Evolutionary conservation across 129 eudicot genomes (phyloP), one percentile per base, ranked within the genome.

Genomic region (Sambucus nigra): DNA sequence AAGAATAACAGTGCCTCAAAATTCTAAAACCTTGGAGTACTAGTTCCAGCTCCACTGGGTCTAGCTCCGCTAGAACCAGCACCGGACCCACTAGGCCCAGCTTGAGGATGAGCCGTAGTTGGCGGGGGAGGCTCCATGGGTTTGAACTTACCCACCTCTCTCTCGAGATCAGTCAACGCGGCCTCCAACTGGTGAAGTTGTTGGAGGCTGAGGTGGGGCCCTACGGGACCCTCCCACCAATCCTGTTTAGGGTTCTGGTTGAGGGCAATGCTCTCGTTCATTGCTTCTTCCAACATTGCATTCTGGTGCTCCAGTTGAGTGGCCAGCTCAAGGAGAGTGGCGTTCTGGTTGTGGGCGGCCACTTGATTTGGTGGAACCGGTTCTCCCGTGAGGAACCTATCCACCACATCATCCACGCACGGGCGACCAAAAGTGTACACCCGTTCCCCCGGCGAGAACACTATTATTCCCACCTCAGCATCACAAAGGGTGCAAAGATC

Each of bases 391-490:
- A 72, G 22, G 62, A 54, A 79, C 0, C 88, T 66, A 21, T 82
- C 63, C 0, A 69, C 70, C 1, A 76, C 42, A 2, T 57, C 19
- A 14, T 77, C 76, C 0, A 77, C 91, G 14, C 64, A 64, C 3
- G 94, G 91, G 48, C 77, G 86, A 4, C 94, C 94, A 23, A 80
- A 88, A 12, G 91, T 77, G 55, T 68, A 78, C 10, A 68, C 78
- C 42, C 80, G 80, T 33, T 69, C 51, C 0, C 77, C 83, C 0
- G 88, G 88, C 2, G 88, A 80, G 57, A 80, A 76, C 25, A 80
- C 88, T 5, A 80, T 21, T 18, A 80, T 67, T 0, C 69, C 77
- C 1, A 77, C 70, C 25, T 80, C 80, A 7, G 60, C 88, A 21
- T 74, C 77, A 13, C 83, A 73, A 20, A 76, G 60, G 49, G 80